phyloP scores from a whole-genome alignment of 257 asterid genomes.

The Fraxinus americana region DNA sequence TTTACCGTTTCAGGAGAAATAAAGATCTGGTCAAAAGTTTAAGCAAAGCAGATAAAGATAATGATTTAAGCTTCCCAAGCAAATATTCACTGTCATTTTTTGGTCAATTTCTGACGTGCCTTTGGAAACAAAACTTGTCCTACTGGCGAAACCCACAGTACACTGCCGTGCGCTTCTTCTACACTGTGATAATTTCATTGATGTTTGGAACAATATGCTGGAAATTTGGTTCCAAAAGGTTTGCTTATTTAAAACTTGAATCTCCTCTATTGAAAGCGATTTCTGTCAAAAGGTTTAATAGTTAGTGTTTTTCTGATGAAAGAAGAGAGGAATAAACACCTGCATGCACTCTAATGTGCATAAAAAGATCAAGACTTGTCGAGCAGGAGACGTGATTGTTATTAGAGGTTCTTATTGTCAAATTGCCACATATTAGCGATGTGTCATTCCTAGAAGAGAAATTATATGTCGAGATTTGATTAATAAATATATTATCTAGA shows the following conservation, averaged over 20 bases:
- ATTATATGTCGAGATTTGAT: no score
- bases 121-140: slow-evolving; percentile 88
- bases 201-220: slow-evolving; percentile 95
- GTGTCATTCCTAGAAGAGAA: no score
- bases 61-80: slow-evolving; percentile 67
- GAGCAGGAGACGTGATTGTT: no score
- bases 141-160: slow-evolving; percentile 93
- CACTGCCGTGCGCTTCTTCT: slow-evolving; percentile 84
- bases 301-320: background rate
- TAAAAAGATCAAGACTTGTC: no score
- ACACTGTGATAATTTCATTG: slow-evolving; percentile 72
- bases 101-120: slow-evolving; percentile 78
- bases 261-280: background rate
- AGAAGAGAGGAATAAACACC: no score
- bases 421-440: no score
- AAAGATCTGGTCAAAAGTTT: slow-evolving; percentile 64
- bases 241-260: slow-evolving; percentile 25
- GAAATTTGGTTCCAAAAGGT: slow-evolving; percentile 85
- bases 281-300: background rate
- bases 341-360: no score
- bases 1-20: slow-evolving; percentile 58
- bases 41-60: slow-evolving; percentile 61
- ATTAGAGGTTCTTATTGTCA: no score
- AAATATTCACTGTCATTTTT: slow-evolving; percentile 70
- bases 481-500: no score